Base-by-base conservation (phyloP, 768 basidiomycete genomes). In the Clavulina sp. region DNA sequence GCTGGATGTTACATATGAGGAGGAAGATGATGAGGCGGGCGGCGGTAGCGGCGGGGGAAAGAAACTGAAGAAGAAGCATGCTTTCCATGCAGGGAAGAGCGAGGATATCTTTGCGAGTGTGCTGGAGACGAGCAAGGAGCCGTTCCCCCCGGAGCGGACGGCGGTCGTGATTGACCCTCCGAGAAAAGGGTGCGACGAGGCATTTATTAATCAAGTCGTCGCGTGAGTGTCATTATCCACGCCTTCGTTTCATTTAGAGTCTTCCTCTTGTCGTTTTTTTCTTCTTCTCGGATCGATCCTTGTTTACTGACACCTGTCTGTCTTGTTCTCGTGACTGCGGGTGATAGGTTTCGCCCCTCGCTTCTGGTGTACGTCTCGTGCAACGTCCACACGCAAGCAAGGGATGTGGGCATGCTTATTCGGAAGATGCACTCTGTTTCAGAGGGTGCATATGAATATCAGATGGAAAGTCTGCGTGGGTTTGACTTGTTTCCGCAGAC, bases 401-500 rank as follows among this genome's bases (percentile, higher is more conserved):
- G 91, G 59, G 92, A 95, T 64, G 71, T 95, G 2, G 89, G 85
- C 16, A 74, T 69, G 65, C 75, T 95, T 32, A 31, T 80, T 41
- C 52, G 57, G 21, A 65, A 74, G 61, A 73, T 71, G 55, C 65
- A 65, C 58, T 68, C 54, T 23, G 57, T 57, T 63, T 43, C 66
- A 62, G 51, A 66, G 57, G 44, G 67, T 64, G 44, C 68, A 56
- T 38, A 67, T 59, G 69, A 66, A 59, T 99, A 95, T 66, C 70
- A 74, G 55, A 58, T 99, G 60, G 84, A 91, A 67, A 85, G 79
- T 58, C 58, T 95, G 59, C 65, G 84, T 55, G 92, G 89, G 32
- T 87, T 95, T 57, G 93, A 97, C 69, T 62, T 99, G 51, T 99
- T 97, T 69, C 88, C 93, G 5, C 91, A 96, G 70, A 93, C 89